Evolutionary conservation across 345 rosid species (phyloP), one percentile per base, ranked within the genome.

Genomic region (Eucalyptus caleyi): DNA sequence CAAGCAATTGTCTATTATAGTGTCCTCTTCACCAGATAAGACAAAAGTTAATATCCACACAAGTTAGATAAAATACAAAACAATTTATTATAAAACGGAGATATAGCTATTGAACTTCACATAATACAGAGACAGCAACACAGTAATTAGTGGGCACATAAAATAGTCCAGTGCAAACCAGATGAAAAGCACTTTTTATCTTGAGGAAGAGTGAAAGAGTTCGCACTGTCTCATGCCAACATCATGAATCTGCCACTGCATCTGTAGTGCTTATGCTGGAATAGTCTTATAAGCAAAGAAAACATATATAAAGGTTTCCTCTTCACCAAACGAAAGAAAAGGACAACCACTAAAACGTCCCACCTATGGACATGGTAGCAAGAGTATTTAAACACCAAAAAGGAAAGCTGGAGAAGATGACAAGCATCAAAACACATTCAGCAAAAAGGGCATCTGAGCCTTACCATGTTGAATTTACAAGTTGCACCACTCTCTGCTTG

Each of bases 401-500:
- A 34, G 42, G 47, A 86, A 59, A 56, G 81, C 80, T 14, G 37
- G 82, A 83, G 49, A n/a, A 32, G 34, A 62, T 24, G 21, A 83
- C 3, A 8, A 86, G 67, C 56, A 49, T 49, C 23, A 42, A 40
- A 37, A 53, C 16, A 89, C 13, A 87, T 59, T 72, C 80, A 89
- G 37, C 40, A 89, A 89, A 86, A 27, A 69, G 45, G 50, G 65
- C 23, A 56, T 45, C 69, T 19, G 27, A 59, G 56, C 86, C 98
- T 94, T 94, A 98, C 97, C 95, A 89, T 90, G 99, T 96, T 45
- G 99, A 98, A 92, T 98, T 97, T 89, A 97, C 99, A 88, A 97
- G 97, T 91, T 98, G 99, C 88, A 98, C 98, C 82, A 96, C 99
- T 93, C 99, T 95, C 93, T 96, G 98, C 92, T 98, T 98, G 95